Conservation (phyloP, 345 rosid genomes). For the Linum usitatissimum region DNA sequence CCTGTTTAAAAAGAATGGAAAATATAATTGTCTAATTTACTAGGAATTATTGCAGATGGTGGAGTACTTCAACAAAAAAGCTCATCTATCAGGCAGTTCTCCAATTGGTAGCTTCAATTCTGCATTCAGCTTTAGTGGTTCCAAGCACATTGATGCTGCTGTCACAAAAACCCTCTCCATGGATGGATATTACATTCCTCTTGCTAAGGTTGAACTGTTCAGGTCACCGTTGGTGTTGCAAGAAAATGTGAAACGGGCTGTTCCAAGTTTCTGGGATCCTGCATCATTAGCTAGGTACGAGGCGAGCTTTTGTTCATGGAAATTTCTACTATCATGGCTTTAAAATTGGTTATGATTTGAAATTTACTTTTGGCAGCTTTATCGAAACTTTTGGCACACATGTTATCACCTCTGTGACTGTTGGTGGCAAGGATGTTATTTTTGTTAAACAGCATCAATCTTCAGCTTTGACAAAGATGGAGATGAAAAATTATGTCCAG, state of each 20-base stretch:
- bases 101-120: slow-evolving; percentile 58
- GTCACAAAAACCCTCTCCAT: slow-evolving; percentile 46
- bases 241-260: slow-evolving; percentile 40
- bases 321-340: slow-evolving; percentile 3
- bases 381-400: slow-evolving; percentile 70
- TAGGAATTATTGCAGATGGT: slow-evolving; percentile 40
- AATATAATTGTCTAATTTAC: background rate
- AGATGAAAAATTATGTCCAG: slow-evolving; percentile 48
- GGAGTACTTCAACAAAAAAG: slow-evolving; percentile 45
- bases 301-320: background rate
- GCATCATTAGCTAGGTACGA: slow-evolving; percentile 49
- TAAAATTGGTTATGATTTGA: slow-evolving; percentile 11
- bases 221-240: slow-evolving; percentile 30
- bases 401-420: slow-evolving; percentile 52
- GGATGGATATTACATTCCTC: slow-evolving; percentile 55
- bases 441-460: slow-evolving; percentile 62
- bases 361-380: slow-evolving; percentile 35
- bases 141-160: slow-evolving; percentile 44
- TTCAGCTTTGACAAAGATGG: slow-evolving; percentile 47
- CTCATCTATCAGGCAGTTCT: slow-evolving; percentile 34
- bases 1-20: background rate
- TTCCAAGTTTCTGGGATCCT: slow-evolving; percentile 59
- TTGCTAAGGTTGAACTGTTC: slow-evolving; percentile 44
- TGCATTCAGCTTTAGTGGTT: slow-evolving; percentile 56
- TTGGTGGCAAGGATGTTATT: slow-evolving; percentile 69